phyloP scores from a whole-genome alignment of 2,329 filamentous ascomycete species.

The Plenodomus tracheiphilus region DNA sequence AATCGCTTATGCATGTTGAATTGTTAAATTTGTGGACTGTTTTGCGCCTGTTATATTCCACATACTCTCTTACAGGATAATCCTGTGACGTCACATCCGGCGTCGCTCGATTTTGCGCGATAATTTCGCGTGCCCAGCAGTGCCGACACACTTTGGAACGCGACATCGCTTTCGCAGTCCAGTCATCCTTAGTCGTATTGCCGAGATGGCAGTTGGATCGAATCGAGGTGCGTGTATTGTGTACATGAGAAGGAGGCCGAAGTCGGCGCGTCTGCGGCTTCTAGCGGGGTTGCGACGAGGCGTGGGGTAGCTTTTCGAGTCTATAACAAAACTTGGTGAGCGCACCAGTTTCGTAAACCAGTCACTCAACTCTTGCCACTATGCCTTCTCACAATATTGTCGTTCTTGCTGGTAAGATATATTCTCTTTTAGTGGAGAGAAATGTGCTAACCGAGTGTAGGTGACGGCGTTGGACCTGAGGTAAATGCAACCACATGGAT shows the following conservation, averaged over 20 bases:
- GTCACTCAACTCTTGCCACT: background rate
- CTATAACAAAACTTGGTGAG: background rate
- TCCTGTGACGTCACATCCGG: background rate
- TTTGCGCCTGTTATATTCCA: background rate
- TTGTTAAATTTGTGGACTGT: background rate
- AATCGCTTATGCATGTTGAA: no score
- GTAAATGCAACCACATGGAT: constrained; percentile 25
- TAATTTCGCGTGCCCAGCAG: background rate
- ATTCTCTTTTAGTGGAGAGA: background rate
- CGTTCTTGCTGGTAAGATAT: constrained; percentile 43
- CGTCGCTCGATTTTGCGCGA: background rate
- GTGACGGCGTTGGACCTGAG: constrained; percentile 49
- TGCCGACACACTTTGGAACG: no score
- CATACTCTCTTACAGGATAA: background rate
- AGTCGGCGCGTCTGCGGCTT: background rate
- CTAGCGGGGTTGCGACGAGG: background rate
- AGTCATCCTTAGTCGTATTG: background rate
- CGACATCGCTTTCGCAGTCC: background rate
- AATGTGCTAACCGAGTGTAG: constrained; percentile 30
- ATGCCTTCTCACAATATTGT: constrained; percentile 50
- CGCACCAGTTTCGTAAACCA: background rate
- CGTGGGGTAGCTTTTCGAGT: background rate
- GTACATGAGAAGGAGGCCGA: background rate
- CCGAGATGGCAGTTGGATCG: background rate
- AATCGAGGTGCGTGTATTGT: background rate